Evolutionary conservation across 2,329 filamentous ascomycete genomes (phyloP).

Genomic region (Apiospora aurea): DNA sequence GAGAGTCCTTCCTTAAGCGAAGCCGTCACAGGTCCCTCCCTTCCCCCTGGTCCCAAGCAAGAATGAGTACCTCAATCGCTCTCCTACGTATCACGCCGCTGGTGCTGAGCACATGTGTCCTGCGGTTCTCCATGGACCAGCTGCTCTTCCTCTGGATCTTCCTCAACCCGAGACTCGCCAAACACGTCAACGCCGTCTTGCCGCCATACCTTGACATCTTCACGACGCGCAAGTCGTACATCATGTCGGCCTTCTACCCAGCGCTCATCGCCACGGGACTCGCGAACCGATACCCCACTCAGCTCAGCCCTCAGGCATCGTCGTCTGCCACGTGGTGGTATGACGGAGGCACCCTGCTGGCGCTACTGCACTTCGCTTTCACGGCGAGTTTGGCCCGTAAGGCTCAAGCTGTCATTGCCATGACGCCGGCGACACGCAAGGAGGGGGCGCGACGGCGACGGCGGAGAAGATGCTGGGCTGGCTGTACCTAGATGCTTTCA

Average conservation of each 20-base stretch:
- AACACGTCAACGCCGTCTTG: background rate
- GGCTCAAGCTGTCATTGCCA: background rate
- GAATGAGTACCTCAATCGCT: background rate
- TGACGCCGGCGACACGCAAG: background rate
- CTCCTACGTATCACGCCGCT: background rate
- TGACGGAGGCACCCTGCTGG: background rate
- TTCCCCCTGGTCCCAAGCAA: background rate
- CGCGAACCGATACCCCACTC: background rate
- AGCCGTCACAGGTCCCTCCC: background rate
- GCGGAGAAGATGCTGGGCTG: background rate
- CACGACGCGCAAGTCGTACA: constrained; percentile 9
- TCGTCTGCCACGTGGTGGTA: background rate
- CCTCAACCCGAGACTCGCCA: background rate
- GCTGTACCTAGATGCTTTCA: background rate
- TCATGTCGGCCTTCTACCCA: background rate
- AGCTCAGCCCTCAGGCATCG: background rate
- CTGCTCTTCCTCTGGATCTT: constrained; percentile 1
- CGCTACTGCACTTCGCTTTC: background rate
- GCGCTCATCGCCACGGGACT: background rate
- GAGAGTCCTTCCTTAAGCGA: background rate
- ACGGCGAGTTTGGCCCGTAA: background rate
- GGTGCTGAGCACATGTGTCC: background rate
- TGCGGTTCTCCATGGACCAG: background rate
- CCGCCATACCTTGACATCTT: background rate
- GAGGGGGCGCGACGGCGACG: background rate